A percentile compares a stretch with the other conserved stretches of the same genome.
These are phyloP conservation scores for Solanum ossicruentum DNA, from an alignment of 257 asterid genomes.

Conservation along the genomic window DNA sequence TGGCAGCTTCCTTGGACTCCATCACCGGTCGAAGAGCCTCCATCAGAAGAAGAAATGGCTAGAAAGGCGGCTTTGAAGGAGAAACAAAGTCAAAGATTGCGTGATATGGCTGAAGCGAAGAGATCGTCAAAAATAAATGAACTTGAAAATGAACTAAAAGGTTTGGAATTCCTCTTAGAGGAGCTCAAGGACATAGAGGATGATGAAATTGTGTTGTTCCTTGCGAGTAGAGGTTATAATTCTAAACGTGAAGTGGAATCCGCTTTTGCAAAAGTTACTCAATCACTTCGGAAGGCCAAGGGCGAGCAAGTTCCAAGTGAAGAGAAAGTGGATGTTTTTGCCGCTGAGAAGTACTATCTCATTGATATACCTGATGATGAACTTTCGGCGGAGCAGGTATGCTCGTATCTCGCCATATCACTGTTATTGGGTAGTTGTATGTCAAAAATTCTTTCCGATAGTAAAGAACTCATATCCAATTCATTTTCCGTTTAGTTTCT, in stretches of 20 bases:
- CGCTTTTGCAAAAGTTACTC: constrained; percentile 54
- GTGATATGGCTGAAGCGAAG: constrained; percentile 99
- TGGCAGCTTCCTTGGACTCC: constrained; percentile 99
- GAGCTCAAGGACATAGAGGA: constrained; percentile 50
- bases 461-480: background rate
- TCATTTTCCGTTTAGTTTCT: background rate
- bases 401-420: background rate
- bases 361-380: constrained; percentile 63
- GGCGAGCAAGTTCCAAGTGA: constrained; percentile 74
- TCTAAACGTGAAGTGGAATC: constrained; percentile 75
- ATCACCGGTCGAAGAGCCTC: constrained; percentile 68
- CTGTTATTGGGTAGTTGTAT: background rate
- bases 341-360: constrained; percentile 62
- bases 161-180: constrained; percentile 62
- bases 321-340: constrained; percentile 55
- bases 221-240: constrained; percentile 39
- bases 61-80: constrained; percentile 94
- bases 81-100: constrained; percentile 93
- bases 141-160: constrained; percentile 78
- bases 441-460: background rate
- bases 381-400: constrained; percentile 84
- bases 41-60: constrained; percentile 96
- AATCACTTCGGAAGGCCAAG: constrained; percentile 83
- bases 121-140: constrained; percentile 75
- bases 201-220: constrained; percentile 42